Base-by-base conservation (phyloP, 2,329 filamentous ascomycete genomes). In the Plectosphaerella plurivora region DNA sequence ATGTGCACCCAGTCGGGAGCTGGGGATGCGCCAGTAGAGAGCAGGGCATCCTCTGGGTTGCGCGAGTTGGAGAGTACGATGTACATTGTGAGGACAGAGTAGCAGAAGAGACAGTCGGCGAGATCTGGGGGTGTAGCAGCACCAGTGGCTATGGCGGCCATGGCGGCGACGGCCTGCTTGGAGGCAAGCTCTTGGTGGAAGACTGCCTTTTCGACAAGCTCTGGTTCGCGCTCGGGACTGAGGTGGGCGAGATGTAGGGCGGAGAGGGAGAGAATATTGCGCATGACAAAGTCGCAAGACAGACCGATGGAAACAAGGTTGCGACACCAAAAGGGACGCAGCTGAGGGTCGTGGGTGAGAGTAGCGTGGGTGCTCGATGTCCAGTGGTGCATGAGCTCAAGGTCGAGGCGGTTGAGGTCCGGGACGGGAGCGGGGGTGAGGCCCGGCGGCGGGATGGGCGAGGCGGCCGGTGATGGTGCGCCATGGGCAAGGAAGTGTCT, bases 311-410 rank as follows among this genome's bases (percentile, higher is more conserved):
- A 68, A 11, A 78, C 73, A 3, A 75, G 71, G 50, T 72, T 73
- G 8, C 74, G 65, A 7, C 72, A 70, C 73, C 75, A 81, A 28
- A 79, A 68, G 35, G 69, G 66, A 41, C 72, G 72, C 3, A 78
- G 55, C 7, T 63, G 57, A 0, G 71, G 64, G 37, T 75, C 69
- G 7, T 63, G 64, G 5, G 71, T 70, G 3, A 81, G 62, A 0
- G 77, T 79, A n/a, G 69, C 64, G 49, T 70, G 72, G 1, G 78
- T 82, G 11, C 71, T 72, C 1, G 71, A 75, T 45, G 70, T 72
- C 56, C 71, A 82, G 62, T 82, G 76, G 58, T 82, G 76, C 7
- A 82, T 65, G 2, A 82, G 69, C 56, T 81, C 76, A 9, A 81
- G 67, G 45, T 81, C 75, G 11, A 71, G 59, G 2, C 76, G 56